Conservation (phyloP, 768 basidiomycete genomes). For the Tricholoma hemisulphureum region DNA sequence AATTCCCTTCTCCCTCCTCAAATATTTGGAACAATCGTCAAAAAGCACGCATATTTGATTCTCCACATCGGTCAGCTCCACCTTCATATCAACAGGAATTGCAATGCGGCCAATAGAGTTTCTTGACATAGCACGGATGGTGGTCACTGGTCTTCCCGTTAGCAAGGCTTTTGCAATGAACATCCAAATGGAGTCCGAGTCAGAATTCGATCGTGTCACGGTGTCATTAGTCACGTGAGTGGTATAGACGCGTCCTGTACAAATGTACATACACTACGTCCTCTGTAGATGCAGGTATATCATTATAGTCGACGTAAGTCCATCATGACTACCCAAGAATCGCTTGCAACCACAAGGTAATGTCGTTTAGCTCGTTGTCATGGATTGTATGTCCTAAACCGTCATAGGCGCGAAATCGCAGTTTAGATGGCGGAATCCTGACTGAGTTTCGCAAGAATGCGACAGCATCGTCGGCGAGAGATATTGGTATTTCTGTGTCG, state of each 20-base stretch:
- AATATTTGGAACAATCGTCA: slow-evolving; percentile 67
- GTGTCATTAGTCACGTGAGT: too few relatives aligned
- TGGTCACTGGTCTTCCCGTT: neutral
- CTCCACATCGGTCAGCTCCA: slow-evolving; percentile 69
- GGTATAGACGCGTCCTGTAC: too few relatives aligned
- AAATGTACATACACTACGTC: too few relatives aligned
- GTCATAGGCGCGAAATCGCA: slow-evolving; percentile 28
- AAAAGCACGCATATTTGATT: slow-evolving; percentile 70
- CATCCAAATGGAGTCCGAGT: neutral
- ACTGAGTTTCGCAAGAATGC: slow-evolving; percentile 31
- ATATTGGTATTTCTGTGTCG: slow-evolving; percentile 38
- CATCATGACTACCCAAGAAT: slow-evolving; percentile 1
- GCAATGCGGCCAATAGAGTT: slow-evolving; percentile 11
- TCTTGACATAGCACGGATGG: slow-evolving; percentile 11
- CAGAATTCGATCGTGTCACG: too few relatives aligned
- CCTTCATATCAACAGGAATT: slow-evolving; percentile 29
- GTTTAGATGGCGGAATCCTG: slow-evolving; percentile 16
- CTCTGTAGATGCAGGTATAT: too few relatives aligned
- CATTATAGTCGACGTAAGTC: too few relatives aligned
- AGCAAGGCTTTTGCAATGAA: neutral
- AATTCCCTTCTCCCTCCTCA: slow-evolving; percentile 51
- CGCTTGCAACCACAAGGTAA: slow-evolving; percentile 27
- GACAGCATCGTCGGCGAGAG: slow-evolving; percentile 31
- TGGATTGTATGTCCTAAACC: slow-evolving; percentile 34
- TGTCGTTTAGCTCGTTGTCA: slow-evolving; percentile 32